These are phyloP conservation scores for Francoa sonchifolia DNA, from an alignment of 441 rosid species.

Conservation along the genomic window DNA sequence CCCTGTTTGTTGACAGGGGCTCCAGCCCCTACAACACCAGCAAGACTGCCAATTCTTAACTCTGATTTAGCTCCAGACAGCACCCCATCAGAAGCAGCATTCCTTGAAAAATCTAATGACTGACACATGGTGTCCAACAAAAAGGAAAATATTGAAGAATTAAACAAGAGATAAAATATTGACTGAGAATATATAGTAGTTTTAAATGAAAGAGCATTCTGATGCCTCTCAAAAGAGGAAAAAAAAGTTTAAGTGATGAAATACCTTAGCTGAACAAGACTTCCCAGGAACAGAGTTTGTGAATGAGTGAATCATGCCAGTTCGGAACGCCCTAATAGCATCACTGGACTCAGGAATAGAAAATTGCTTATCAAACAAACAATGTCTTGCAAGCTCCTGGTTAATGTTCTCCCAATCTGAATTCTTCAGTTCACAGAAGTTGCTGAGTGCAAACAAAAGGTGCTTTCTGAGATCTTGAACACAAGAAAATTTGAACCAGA, in stretches of 20 bases:
- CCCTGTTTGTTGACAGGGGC: slow-evolving; percentile 18
- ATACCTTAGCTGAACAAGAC: slow-evolving; percentile 32
- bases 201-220: too few relatives aligned
- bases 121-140: too few relatives aligned
- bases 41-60: slow-evolving; percentile 10
- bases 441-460: slow-evolving; percentile 46
- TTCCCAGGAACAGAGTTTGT: slow-evolving; percentile 16
- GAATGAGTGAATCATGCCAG: slow-evolving; percentile 22
- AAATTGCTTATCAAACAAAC: slow-evolving; percentile 39
- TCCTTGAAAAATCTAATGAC: slow-evolving; percentile 6
- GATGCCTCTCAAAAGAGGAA: too few relatives aligned
- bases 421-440: slow-evolving; percentile 39
- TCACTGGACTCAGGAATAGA: slow-evolving; percentile 56
- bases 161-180: too few relatives aligned
- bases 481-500: slow-evolving; percentile 55
- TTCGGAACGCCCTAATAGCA: slow-evolving; percentile 40
- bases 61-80: slow-evolving; percentile 17
- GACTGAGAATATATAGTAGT: too few relatives aligned
- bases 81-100: slow-evolving; percentile 16
- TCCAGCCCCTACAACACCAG: too few relatives aligned
- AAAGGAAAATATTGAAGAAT: slow-evolving; percentile 2
- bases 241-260: too few relatives aligned
- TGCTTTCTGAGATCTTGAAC: slow-evolving; percentile 39
- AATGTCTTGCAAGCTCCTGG: slow-evolving; percentile 34
- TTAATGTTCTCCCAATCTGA: slow-evolving; percentile 55